phyloP scores from a whole-genome alignment of 306 rosid genomes.

The Dryas alaskensis region DNA sequence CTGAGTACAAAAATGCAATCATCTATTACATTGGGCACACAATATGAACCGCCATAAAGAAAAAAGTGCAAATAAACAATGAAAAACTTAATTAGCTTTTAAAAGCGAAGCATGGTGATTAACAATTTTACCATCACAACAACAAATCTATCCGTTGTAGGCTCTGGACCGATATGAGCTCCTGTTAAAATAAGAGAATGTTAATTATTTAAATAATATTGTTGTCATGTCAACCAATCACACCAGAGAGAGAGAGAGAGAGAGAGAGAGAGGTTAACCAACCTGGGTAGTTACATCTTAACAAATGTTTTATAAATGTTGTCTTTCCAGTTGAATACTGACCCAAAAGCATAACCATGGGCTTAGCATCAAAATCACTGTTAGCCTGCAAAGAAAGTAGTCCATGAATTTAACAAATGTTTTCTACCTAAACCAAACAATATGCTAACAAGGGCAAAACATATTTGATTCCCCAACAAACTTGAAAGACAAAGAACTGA shows the following conservation, averaged over 20 bases:
- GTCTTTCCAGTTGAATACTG: constrained; percentile 98
- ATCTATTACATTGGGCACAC: not conserved
- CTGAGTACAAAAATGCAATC: constrained; percentile 36
- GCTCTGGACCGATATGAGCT: constrained; percentile 97
- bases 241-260: not conserved
- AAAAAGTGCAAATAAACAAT: not conserved
- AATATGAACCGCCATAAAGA: constrained; percentile 2
- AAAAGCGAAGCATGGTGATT: not conserved
- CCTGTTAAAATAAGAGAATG: constrained; percentile 43
- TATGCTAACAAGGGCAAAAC: constrained; percentile 8
- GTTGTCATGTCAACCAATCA: constrained; percentile 3
- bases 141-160: constrained; percentile 95
- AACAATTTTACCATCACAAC: constrained; percentile 72
- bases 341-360: constrained; percentile 96
- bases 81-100: not conserved
- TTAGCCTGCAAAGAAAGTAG: constrained; percentile 48
- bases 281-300: constrained; percentile 87
- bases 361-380: constrained; percentile 97
- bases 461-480: constrained; percentile 7
- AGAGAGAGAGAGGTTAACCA: constrained; percentile 24
- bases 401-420: constrained; percentile 15
- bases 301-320: constrained; percentile 84
- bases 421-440: constrained; percentile 1
- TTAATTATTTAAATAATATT: not conserved
- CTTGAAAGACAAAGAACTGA: not conserved